Base-by-base conservation (phyloP, 2,329 filamentous ascomycete species). In the Chaetomium globosum region DNA sequence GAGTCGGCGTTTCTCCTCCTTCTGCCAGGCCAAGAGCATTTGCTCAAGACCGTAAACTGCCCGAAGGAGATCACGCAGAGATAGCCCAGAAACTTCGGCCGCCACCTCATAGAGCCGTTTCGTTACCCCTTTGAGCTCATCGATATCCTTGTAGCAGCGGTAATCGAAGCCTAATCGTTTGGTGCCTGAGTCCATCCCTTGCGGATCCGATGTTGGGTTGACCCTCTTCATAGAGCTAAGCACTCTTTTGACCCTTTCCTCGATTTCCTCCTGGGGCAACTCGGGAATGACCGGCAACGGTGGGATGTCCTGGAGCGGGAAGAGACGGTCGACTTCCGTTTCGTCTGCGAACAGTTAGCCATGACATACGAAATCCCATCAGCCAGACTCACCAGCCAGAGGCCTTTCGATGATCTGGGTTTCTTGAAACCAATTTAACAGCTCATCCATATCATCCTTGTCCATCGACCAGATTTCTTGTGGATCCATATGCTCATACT, bases 401-500 rank as follows among this genome's bases (percentile, higher is more conserved):
- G 59, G 48, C 53, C 60, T 67, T 9, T 71, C 63, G 4, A 86
- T 76, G 80, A 87, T 43, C 5, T 43, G 91, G 53, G 83, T 89
- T 64, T 82, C 81, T 73, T 91, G 87, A 74, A 90, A 93, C 87
- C 90, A 95, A 75, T 92, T 86, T 76, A 96, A 81, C 72, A 93
- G 94, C 65, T 89, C 84, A 71, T 93, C 90, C 46, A 94, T 78
- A 68, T 89, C 85, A 9, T 78, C 75, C 16, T 81, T 77, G 1
- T 80, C 80, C 83, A 92, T 86, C 0, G 61, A 72, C 70, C 78
- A 74, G 9, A 73, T 74, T 6, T 76, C 71, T 5, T 72, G 69
- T 4, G 73, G 65, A 5, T 70, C 67, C 39, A 74, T 63, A 23
- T 69, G 68, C 30, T 73, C 70, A 33, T 75, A 74, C 6, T 73